These are phyloP conservation scores for Lippia alba DNA, from an alignment of 305 asterid genomes.

Conservation along the genomic window DNA sequence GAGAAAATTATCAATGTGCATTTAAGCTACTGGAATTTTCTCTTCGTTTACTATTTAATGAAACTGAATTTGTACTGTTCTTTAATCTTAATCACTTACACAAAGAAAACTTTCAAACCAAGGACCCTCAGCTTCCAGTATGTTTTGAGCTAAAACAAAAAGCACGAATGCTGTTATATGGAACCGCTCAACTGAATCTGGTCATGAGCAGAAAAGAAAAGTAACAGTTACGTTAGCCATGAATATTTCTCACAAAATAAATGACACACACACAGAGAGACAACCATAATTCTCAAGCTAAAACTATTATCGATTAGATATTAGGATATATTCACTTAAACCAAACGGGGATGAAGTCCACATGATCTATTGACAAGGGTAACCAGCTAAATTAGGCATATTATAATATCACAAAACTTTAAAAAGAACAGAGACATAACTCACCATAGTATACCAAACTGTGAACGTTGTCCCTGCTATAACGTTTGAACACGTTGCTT, in stretches of 20 bases:
- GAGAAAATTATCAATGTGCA: constrained; percentile 27
- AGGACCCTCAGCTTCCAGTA: constrained; percentile 95
- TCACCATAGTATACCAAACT: constrained; percentile 89
- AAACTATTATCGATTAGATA: not conserved
- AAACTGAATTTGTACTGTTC: constrained; percentile 12
- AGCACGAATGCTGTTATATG: constrained; percentile 90
- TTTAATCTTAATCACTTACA: constrained; percentile 56
- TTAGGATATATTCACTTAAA: constrained; percentile 12
- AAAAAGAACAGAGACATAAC: constrained; percentile 44
- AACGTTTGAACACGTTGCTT: constrained; percentile 95
- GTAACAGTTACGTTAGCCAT: constrained; percentile 30
- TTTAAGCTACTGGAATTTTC: constrained; percentile 2
- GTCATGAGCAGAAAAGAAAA: constrained; percentile 30
- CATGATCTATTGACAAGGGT: constrained; percentile 17
- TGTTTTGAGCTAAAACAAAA: constrained; percentile 96
- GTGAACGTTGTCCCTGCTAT: constrained; percentile 90
- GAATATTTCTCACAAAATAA: not conserved
- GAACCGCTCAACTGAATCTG: constrained; percentile 98
- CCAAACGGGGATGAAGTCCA: constrained; percentile 9
- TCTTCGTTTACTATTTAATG: constrained; percentile 1
- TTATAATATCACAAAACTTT: constrained; percentile 12
- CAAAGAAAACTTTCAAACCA: constrained; percentile 85
- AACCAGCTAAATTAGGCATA: constrained; percentile 9
- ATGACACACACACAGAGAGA: constrained; percentile 9
- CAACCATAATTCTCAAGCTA: not conserved